phyloP scores from a whole-genome alignment of 106 monocot species.

The Xerophyta viscosa region DNA sequence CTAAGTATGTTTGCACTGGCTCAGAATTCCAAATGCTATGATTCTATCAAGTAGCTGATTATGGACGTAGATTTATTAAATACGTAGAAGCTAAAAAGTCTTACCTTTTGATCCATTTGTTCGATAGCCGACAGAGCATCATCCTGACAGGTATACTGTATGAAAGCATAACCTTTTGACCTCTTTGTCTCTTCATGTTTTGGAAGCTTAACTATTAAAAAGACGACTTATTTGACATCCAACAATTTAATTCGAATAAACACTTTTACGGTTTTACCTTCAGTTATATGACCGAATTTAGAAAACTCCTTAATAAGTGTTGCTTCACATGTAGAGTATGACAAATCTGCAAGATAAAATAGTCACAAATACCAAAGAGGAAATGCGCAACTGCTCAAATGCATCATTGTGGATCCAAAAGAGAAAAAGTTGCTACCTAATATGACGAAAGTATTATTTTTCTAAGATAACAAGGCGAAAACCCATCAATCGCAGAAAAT shows the following conservation, averaged over 20 bases:
- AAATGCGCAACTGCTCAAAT: too few species aligned
- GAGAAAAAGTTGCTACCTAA: too few species aligned
- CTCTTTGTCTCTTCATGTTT: slow-evolving; percentile 38
- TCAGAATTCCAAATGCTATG: too few species aligned
- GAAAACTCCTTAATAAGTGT: slow-evolving; percentile 44
- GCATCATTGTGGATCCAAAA: too few species aligned
- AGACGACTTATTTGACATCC: background rate
- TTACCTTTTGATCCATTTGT: slow-evolving; percentile 45
- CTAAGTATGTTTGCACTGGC: background rate
- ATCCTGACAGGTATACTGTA: slow-evolving; percentile 55
- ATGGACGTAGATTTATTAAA: too few species aligned
- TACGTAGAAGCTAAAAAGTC: background rate
- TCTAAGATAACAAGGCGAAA: too few species aligned
- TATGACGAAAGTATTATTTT: too few species aligned
- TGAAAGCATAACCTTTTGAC: slow-evolving; percentile 59
- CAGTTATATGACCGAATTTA: slow-evolving; percentile 35
- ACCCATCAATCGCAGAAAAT: too few species aligned
- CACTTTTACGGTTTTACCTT: slow-evolving; percentile 15
- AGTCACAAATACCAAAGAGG: too few species aligned
- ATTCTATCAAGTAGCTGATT: too few species aligned
- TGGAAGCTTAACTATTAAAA: slow-evolving; percentile 30
- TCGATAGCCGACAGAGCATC: slow-evolving; percentile 49
- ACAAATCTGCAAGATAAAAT: slow-evolving; percentile 27
- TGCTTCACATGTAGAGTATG: slow-evolving; percentile 32
- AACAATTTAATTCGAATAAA: background rate